A percentile compares a stretch with the other conserved stretches of the same genome.
Evolutionary conservation across 352 stramenopile species (phyloP).

Genomic region (Hyaloperonospora brassicae): DNA sequence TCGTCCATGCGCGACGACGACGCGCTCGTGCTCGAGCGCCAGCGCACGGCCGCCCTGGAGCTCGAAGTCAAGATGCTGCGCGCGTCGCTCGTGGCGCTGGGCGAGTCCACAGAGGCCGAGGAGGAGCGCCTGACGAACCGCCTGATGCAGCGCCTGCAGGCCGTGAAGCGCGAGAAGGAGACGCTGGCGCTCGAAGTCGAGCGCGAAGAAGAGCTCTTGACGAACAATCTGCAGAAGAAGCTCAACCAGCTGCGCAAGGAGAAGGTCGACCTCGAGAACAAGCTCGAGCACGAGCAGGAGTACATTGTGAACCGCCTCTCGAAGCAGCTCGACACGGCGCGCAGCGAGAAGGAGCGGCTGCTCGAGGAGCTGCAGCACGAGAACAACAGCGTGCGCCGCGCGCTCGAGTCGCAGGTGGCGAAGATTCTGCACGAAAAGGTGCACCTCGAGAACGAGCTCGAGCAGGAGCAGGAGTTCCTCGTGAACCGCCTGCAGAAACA

Average conservation of each 20-base stretch:
- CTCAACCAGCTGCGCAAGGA: conserved; percentile 81
- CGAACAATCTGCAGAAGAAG: conserved; percentile 86
- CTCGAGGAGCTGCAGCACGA: conserved; percentile 60
- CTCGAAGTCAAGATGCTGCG: conserved; percentile 56
- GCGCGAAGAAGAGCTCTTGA: conserved; percentile 86
- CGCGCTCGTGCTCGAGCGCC: conserved; percentile 59
- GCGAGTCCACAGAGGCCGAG: conserved; percentile 77
- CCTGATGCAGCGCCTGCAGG: conserved; percentile 68
- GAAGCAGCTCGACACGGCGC: conserved; percentile 72
- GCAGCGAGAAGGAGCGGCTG: conserved; percentile 60
- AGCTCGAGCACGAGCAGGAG: conserved; percentile 87
- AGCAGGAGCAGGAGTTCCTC: conserved; percentile 84
- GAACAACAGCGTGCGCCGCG: conserved; percentile 50
- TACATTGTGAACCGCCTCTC: conserved; percentile 89
- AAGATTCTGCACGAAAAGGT: conserved; percentile 83
- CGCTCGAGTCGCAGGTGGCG: conserved; percentile 70
- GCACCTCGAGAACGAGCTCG: conserved; percentile 77
- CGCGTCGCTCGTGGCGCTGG: conserved; percentile 64
- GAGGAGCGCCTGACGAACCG: conserved; percentile 82
- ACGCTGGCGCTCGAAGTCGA: conserved; percentile 83
- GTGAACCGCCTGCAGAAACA: conserved; percentile 84
- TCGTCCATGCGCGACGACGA: conserved; percentile 18
- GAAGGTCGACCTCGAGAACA: conserved; percentile 89
- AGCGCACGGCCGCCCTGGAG: conserved; percentile 65
- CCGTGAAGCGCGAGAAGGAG: conserved; percentile 85